Percentiles rank a stretch among this genome's conserved stretches.
These are phyloP conservation scores for Lodderomyces metapsilosis DNA, from an alignment of 1,139 yeast genomes.

Conservation along the genomic window DNA sequence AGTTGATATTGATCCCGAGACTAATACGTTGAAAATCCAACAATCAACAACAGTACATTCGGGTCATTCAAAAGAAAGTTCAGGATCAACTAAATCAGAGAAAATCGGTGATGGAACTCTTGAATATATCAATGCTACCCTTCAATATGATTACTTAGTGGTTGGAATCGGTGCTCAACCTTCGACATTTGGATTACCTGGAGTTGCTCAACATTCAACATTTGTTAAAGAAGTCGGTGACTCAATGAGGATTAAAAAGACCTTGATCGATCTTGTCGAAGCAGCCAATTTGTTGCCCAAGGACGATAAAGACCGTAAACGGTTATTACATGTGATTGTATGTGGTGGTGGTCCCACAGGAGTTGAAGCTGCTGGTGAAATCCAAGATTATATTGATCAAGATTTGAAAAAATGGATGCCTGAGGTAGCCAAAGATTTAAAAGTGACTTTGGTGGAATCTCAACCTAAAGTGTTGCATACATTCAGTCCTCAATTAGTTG, in stretches of 20 bases:
- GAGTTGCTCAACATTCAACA: constrained; percentile 81
- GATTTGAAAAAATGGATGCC: constrained; percentile 90
- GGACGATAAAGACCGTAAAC: constrained; percentile 73
- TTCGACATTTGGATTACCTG: constrained; percentile 88
- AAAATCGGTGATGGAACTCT: constrained; percentile 43
- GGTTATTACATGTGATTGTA: constrained; percentile 77
- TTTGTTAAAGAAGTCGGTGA: constrained; percentile 86
- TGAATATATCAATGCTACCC: constrained; percentile 44
- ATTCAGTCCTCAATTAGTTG: constrained; percentile 79
- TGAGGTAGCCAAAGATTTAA: constrained; percentile 72
- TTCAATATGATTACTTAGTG: constrained; percentile 74
- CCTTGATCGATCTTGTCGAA: constrained; percentile 76
- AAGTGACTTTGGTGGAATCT: constrained; percentile 84
- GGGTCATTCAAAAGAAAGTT: constrained; percentile 51
- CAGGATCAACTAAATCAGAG: constrained; percentile 28
- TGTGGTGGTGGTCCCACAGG: constrained; percentile 98
- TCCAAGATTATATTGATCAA: constrained; percentile 89
- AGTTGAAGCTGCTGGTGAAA: constrained; percentile 92
- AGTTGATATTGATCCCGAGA: constrained; percentile 67
- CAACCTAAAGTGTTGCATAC: constrained; percentile 85
- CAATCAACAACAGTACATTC: constrained; percentile 50
- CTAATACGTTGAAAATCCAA: constrained; percentile 11
- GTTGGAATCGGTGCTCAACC: constrained; percentile 91
- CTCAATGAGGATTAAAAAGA: constrained; percentile 70
- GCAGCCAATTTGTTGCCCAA: constrained; percentile 73